Evolutionary conservation across 805 yeast species (phyloP), one percentile per base, ranked within the genome.

Genomic region (Hanseniaspora taiwanica): DNA sequence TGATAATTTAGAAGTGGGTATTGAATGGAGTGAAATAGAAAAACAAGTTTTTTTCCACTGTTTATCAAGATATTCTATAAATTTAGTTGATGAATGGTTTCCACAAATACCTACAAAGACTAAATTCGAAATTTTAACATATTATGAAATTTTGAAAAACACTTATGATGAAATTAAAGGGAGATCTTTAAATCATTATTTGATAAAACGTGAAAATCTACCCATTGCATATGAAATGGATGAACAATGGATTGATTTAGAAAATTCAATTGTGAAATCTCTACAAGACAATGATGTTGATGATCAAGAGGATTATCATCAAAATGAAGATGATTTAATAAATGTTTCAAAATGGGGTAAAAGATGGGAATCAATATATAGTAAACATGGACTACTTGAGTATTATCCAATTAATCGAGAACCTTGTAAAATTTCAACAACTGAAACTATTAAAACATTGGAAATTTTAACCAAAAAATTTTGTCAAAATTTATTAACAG

Each of bases 141-240:
- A 58, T 42, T 54, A 54, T 36, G 29, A 40, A 13, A 49, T 56
- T 4, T 42, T 58, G 21, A 40, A 45, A 14, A 20, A 25, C 9
- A 56, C 51, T 39, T 33, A 55, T 24, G 12, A 35, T 6, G 37
- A 23, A 6, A 37, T 56, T 24, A 51, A 51, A 39, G 39, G 41
- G 14, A 21, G 6, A 36, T 39, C 6, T 39, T 42, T 27, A 42
- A 42, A n/a, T 53, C 2, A 41, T 3, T n/a, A 12, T 18, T 33
- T 58, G 14, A 17, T 53, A 16, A 39, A 45, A 12, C 37, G 51
- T 21, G 40, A 18, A 4, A 54, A 55, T n/a, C 39, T 53, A 3
- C 61, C 61, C 2, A 54, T 57, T 23, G 61, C 63, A 13, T 57
- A 57, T 37, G 61, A 58, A 35, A 50, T 58, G 54, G 52, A 48